These are phyloP conservation scores for Asterochloris sp. DNA, from an alignment of 139 green algal genomes.

Conservation along the genomic window DNA sequence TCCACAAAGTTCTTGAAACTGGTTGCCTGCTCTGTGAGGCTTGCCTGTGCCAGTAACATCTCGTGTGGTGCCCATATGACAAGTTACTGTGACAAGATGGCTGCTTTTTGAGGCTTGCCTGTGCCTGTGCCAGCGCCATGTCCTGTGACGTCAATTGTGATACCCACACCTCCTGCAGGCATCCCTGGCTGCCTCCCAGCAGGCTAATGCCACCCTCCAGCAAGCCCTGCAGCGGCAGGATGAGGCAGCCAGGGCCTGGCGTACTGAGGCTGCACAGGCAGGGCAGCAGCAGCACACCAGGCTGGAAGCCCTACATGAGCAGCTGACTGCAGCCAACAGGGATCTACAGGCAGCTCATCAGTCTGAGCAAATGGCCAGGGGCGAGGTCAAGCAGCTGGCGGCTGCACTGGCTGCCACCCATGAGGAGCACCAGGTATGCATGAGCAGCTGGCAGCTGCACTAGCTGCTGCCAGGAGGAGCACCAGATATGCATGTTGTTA, in stretches of 20 bases:
- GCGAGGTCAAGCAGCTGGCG: constrained; percentile 6
- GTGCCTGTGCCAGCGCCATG: neutral
- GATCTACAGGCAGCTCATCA: neutral
- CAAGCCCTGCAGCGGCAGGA: neutral
- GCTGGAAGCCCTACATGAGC: neutral
- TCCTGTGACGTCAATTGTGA: neutral
- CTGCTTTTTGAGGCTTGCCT: neutral
- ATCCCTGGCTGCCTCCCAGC: neutral
- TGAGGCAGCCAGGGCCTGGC: neutral
- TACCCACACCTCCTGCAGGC: neutral
- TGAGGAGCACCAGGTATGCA: neutral
- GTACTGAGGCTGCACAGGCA: neutral
- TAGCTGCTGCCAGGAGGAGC: neutral
- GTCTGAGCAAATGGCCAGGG: neutral
- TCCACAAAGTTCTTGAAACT: neutral
- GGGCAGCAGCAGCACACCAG: neutral
- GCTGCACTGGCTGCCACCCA: constrained; percentile 3
- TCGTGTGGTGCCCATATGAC: neutral
- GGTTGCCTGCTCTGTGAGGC: no score
- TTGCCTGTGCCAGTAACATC: neutral
- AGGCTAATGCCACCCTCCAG: neutral
- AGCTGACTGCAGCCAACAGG: neutral
- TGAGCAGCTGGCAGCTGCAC: constrained; percentile 10
- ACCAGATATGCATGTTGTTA: neutral
- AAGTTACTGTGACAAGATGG: neutral